These are phyloP conservation scores for Golubevia pallescens DNA, from an alignment of 1,284 basidiomycete species.

Conservation along the genomic window DNA sequence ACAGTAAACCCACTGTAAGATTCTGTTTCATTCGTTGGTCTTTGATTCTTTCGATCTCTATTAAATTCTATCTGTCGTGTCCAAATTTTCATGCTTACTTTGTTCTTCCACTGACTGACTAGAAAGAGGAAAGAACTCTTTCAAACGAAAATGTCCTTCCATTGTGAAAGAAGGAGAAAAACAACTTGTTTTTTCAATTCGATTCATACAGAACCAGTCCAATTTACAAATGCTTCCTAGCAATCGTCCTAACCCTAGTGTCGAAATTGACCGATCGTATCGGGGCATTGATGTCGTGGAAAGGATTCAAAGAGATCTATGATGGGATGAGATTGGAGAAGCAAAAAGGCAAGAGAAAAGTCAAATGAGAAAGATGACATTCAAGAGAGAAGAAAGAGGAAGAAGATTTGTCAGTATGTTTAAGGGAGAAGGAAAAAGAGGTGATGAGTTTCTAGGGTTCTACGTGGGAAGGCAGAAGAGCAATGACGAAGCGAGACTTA, in stretches of 20 bases:
- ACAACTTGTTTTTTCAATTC: too few species aligned
- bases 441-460: too few species aligned
- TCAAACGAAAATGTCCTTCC: too few species aligned
- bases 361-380: neutral
- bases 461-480: neutral
- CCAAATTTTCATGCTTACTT: too few species aligned
- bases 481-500: neutral
- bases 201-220: too few species aligned
- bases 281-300: conserved; percentile 47
- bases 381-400: neutral
- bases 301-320: conserved; percentile 50
- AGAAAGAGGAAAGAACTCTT: too few species aligned
- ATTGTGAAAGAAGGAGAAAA: too few species aligned
- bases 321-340: neutral
- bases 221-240: conserved; percentile 46
- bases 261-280: conserved; percentile 47
- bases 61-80: too few species aligned
- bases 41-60: too few species aligned
- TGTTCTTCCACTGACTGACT: too few species aligned
- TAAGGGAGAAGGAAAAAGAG: neutral
- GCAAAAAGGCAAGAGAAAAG: neutral
- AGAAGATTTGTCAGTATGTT: neutral
- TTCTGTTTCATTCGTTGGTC: too few species aligned
- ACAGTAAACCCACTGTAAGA: too few species aligned
- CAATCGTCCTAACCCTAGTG: conserved; percentile 36